Percentiles rank a stretch among this genome's conserved stretches.
Conservation (phyloP, 108 stramenopile species). For the Skeletonema costatum region DNA sequence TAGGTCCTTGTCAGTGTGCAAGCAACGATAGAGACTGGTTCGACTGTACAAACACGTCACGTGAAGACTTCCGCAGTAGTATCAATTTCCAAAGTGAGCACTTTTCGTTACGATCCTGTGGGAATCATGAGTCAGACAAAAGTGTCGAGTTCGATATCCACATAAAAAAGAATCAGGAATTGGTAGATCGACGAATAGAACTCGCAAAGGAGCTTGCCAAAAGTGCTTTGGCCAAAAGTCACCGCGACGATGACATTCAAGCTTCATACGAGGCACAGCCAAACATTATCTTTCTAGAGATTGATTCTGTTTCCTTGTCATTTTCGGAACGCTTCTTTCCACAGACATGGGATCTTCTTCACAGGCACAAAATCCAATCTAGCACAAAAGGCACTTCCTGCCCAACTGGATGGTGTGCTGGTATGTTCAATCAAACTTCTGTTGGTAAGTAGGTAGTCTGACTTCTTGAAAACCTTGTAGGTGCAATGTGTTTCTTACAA, state of each 20-base stretch:
- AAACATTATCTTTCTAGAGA: slow-evolving; percentile 55
- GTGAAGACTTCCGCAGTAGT: slow-evolving; percentile 1
- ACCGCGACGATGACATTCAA: slow-evolving; percentile 6
- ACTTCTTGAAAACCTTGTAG: too few relatives aligned
- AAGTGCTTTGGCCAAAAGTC: neutral
- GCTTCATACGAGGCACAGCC: slow-evolving; percentile 2
- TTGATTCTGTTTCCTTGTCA: slow-evolving; percentile 54
- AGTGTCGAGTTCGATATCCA: slow-evolving; percentile 35
- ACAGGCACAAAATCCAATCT: slow-evolving; percentile 20
- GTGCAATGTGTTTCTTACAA: too few relatives aligned
- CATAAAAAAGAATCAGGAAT: slow-evolving; percentile 9
- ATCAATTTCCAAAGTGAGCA: neutral
- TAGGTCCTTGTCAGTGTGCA: slow-evolving; percentile 8
- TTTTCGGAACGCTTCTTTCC: slow-evolving; percentile 58
- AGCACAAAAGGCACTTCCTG: neutral
- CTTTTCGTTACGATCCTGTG: slow-evolving; percentile 7
- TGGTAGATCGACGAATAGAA: neutral
- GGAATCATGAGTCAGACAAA: slow-evolving; percentile 11
- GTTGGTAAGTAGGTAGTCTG: neutral
- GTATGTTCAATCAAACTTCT: slow-evolving; percentile 36
- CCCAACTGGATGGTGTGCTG: slow-evolving; percentile 37
- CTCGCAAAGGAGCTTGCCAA: neutral
- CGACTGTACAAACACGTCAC: slow-evolving; percentile 8
- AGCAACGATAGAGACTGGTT: slow-evolving; percentile 12
- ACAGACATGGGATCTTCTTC: slow-evolving; percentile 35